phyloP scores from a whole-genome alignment of 192 early-diverging fungal genomes.

The Gryganskiella cystojenkinii region DNA sequence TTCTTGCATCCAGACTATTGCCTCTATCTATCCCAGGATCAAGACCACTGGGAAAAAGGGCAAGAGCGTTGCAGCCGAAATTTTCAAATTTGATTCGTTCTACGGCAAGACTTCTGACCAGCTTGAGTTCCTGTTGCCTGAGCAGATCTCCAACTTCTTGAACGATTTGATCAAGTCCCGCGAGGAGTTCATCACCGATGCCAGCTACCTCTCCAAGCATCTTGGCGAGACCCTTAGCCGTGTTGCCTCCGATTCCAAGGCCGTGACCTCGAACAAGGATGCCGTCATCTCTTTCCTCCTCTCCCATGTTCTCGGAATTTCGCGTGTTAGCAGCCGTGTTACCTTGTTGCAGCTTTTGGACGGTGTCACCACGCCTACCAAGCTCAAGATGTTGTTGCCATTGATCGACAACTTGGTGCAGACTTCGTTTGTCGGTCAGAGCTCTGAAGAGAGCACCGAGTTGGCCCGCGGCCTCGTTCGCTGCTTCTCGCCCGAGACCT shows the following conservation, averaged over 20 bases:
- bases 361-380: constrained; percentile 61
- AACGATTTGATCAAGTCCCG: constrained; percentile 29
- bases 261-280: constrained; percentile 40
- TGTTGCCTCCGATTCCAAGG: constrained; percentile 34
- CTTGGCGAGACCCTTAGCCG: constrained; percentile 53
- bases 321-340: constrained; percentile 52
- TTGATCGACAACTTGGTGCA: constrained; percentile 65
- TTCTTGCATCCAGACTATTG: constrained; percentile 64
- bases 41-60: constrained; percentile 53
- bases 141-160: constrained; percentile 26
- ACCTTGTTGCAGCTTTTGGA: constrained; percentile 63
- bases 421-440: constrained; percentile 37
- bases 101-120: constrained; percentile 50
- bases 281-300: constrained; percentile 61
- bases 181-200: constrained; percentile 54
- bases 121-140: constrained; percentile 39
- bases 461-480: constrained; percentile 59
- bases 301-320: constrained; percentile 62
- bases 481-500: constrained; percentile 63
- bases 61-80: constrained; percentile 32
- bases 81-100: constrained; percentile 47
- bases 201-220: constrained; percentile 50
- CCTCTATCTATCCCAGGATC: constrained; percentile 53
- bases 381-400: constrained; percentile 69
- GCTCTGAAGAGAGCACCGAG: constrained; percentile 28